phyloP scores from a whole-genome alignment of 192 early-diverging fungal genomes.

The Rhizophagus sp. region DNA sequence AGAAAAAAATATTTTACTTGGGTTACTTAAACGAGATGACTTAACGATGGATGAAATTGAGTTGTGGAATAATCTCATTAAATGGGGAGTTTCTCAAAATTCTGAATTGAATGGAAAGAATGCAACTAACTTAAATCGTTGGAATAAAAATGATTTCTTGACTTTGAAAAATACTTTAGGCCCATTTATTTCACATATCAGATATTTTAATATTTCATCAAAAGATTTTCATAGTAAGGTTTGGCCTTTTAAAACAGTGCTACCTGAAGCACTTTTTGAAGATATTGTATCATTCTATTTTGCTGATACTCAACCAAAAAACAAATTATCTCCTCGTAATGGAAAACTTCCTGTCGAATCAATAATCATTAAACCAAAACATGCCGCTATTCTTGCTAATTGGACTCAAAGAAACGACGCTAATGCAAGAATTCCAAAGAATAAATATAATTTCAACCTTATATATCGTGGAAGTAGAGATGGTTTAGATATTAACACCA shows the following conservation, averaged over 20 bases:
- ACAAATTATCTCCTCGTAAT: neutral
- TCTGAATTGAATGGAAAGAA: neutral
- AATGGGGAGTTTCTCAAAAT: constrained; percentile 15
- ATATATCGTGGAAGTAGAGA: constrained; percentile 3
- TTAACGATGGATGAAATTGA: constrained; percentile 22
- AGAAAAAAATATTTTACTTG: constrained; percentile 16
- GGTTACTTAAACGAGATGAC: neutral
- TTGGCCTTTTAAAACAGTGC: neutral
- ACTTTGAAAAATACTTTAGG: constrained; percentile 4
- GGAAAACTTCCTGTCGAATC: neutral
- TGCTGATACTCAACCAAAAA: neutral
- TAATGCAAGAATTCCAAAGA: neutral
- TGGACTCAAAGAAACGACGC: neutral
- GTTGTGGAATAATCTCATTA: constrained; percentile 21
- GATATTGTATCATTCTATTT: neutral
- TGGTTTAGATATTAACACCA: neutral
- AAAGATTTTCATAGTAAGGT: constrained; percentile 4
- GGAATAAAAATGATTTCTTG: neutral
- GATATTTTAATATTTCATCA: constrained; percentile 21
- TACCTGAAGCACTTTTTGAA: neutral
- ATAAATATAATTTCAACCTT: neutral
- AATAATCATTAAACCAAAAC: neutral
- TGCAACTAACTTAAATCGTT: neutral
- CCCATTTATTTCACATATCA: neutral
- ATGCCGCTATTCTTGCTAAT: neutral